Evolutionary conservation across 2,329 filamentous ascomycete genomes (phyloP), one percentile per base, ranked within the genome.

Genomic region (Colletotrichum liriopes): DNA sequence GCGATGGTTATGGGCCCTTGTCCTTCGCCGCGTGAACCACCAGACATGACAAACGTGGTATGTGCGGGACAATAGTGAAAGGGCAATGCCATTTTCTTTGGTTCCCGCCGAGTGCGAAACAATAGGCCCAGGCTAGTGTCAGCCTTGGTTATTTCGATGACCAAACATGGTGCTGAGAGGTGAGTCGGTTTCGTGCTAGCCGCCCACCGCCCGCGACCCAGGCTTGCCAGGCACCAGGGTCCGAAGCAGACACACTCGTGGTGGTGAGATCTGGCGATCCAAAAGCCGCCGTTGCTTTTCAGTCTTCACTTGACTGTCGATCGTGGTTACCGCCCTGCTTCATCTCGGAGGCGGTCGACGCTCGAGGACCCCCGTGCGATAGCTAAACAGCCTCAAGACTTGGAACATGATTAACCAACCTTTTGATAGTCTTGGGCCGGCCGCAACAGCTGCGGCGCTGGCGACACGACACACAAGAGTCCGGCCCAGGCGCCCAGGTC

Each of bases 91-190:
- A 20, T 51, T 56, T 43, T 29, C 49, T 51, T 39, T 26, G 58
- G 43, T 63, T 39, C 52, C 35, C 26, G 39, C 12, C 26, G 12
- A 51, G 47, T 45, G 65, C 65, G 65, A 68, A 68, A 72, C 65
- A 45, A 41, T 11, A 52, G 51, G 20, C 51, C 47, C 51, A 32
- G 52, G 59, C 45, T 68, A 54, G 51, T 23, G 29, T 58, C 56
- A 58, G 51, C 51, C 58, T 45, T 20, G 23, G 14, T 6, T 26
- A 7, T 37, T 29, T 60, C 39, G 26, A 45, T 20, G 51, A 35
- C 51, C 51, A 20, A 54, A 29, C 1, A 29, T 59, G 20, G n/a
- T 12, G 29, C 55, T 39, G 14, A 26, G 14, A 59, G 55, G 55
- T 23, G 55, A 2, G 2, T 45, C 23, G 56, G 32, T 20, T 32